Base-by-base conservation (phyloP, 2,329 filamentous ascomycete genomes). In the Tolypocladium amazonense region DNA sequence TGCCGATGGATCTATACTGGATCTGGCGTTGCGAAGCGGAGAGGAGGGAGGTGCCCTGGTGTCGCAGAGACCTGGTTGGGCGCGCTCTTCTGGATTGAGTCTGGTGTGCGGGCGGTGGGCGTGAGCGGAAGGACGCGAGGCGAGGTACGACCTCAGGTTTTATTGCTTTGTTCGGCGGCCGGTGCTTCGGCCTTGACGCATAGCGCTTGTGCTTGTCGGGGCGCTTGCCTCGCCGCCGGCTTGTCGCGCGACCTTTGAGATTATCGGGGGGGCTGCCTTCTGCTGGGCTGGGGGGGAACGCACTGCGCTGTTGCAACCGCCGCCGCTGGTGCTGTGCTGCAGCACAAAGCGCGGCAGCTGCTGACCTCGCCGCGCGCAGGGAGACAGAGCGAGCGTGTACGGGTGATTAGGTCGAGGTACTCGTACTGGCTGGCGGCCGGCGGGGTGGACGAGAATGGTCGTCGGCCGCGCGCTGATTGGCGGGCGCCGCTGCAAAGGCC, bases 1-100 rank as follows among this genome's bases (percentile, higher is more conserved):
- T 83, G 81, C 81, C 79, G 81, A 83, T 79, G 79, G 80, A 77
- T 79, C 82, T 85, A 84, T 83, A 82, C 82, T 84, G 77, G 78
- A 84, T 85, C 80, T 82, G 81, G 82, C 75, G 77, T 77, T 76
- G 77, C 77, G 77, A 79, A 77, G 69, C 70, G 71, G 71, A 70
- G 70, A 67, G 76, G 72, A 74, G 73, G 75, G 72, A 74, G 72
- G 71, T 73, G 73, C 69, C 73, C 69, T 74, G 75, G 77, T 81
- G 78, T 81, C 74, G 78, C 78, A 78, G 77, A 79, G 79, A 78
- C 77, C 77, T 79, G 79, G 79, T 80, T 80, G 77, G 78, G 76
- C 69, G 66, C 65, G 68, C 63, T 70, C 69, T 72, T 66, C 72
- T 73, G 69, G 67, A 73, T 73, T 63, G 69, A 74, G 72, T 69